A percentile compares a stretch with the other conserved stretches of the same genome.
Evolutionary conservation across 2,329 filamentous ascomycete species (phyloP).

Genomic region (Pyrenophora graminea): DNA sequence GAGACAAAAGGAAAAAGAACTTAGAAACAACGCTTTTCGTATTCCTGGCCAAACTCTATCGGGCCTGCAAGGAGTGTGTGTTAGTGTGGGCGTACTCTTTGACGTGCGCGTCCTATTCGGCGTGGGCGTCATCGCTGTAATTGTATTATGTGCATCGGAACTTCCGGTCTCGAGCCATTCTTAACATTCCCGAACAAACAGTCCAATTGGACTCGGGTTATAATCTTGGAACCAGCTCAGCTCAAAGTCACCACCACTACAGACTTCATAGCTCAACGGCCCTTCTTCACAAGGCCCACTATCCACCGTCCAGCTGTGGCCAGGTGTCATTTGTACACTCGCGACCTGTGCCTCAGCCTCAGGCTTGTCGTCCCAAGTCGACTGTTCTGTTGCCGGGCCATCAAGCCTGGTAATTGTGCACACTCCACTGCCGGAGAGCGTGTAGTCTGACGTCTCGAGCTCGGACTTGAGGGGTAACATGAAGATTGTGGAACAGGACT

Average conservation of each 20-base stretch:
- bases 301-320: slow-evolving; percentile 58
- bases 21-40: too few relatives aligned
- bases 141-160: too few relatives aligned
- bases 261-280: slow-evolving; percentile 59
- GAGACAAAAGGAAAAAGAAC: too few relatives aligned
- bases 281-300: slow-evolving; percentile 61
- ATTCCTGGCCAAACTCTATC: too few relatives aligned
- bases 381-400: slow-evolving; percentile 52
- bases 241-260: slow-evolving; percentile 53
- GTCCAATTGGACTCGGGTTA: slow-evolving; percentile 54
- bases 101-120: too few relatives aligned
- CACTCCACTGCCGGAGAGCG: slow-evolving; percentile 58
- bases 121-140: too few relatives aligned
- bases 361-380: slow-evolving; percentile 61
- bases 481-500: slow-evolving; percentile 68
- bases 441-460: slow-evolving; percentile 64
- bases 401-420: slow-evolving; percentile 59
- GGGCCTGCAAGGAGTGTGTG: too few relatives aligned
- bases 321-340: slow-evolving; percentile 53
- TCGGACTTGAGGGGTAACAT: slow-evolving; percentile 62
- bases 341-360: slow-evolving; percentile 29
- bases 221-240: slow-evolving; percentile 69
- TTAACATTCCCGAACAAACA: slow-evolving; percentile 28
- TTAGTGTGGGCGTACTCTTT: too few relatives aligned
- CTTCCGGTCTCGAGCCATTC: too few relatives aligned